A percentile compares a stretch with the other conserved stretches of the same genome.
Conservation (phyloP, 441 rosid genomes). For the Dalechampia spathulata region DNA sequence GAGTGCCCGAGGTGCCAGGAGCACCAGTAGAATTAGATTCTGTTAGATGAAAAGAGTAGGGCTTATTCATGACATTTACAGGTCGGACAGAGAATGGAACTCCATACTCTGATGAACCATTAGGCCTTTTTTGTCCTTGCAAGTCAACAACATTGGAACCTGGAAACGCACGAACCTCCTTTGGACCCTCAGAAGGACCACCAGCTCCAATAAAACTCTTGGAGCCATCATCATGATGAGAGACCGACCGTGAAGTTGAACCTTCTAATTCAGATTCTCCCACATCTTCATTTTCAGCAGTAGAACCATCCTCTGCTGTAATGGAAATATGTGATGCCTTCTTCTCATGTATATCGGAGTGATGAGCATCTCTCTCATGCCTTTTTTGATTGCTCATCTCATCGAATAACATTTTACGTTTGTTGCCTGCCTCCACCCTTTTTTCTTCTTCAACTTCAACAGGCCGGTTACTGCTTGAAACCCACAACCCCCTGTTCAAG, state of each 20-base stretch:
- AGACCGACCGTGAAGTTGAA: too few species aligned
- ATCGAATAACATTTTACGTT: conserved; percentile 58
- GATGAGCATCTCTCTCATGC: conserved; percentile 48
- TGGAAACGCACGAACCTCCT: conserved; percentile 41
- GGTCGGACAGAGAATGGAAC: conserved; percentile 55
- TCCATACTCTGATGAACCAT: conserved; percentile 39
- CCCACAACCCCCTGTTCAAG: conserved; percentile 49
- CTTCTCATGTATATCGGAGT: conserved; percentile 48
- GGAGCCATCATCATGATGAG: too few species aligned
- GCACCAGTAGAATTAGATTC: conserved; percentile 44
- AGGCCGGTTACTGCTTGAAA: conserved; percentile 26
- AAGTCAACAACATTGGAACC: conserved; percentile 34
- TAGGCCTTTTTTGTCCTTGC: conserved; percentile 40
- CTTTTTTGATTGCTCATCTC: conserved; percentile 52
- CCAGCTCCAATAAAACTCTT: conserved; percentile 35
- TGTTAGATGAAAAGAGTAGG: conserved; percentile 39
- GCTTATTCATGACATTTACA: conserved; percentile 35
- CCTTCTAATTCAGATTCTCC: conserved; percentile 92
- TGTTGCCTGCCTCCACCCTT: conserved; percentile 39
- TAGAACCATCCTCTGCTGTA: conserved; percentile 74
- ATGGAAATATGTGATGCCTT: conserved; percentile 69
- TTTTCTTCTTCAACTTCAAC: conserved; percentile 49
- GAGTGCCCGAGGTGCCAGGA: conserved; percentile 36
- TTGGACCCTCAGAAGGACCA: conserved; percentile 36
- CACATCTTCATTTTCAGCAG: conserved; percentile 91